Conservation (phyloP, 192 early-diverging fungal species). For the Obelidium mucronatum region DNA sequence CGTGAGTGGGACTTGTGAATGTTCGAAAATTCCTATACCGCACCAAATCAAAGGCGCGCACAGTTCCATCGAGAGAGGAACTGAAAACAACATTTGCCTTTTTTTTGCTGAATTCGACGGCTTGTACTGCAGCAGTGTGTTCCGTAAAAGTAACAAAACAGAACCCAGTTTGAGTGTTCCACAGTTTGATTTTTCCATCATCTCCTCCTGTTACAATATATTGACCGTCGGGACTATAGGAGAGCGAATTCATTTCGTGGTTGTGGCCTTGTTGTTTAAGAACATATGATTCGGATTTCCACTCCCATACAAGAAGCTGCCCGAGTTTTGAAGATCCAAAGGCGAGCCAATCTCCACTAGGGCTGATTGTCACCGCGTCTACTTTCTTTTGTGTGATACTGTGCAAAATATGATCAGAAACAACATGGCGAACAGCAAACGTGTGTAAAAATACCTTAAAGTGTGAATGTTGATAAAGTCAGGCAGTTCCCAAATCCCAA, state of each 20-base stretch:
- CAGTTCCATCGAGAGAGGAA: constrained; percentile 95
- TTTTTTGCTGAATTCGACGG: constrained; percentile 85
- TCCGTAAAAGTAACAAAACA: constrained; percentile 98
- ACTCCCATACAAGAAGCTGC: constrained; percentile 99
- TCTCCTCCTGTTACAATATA: constrained; percentile 95
- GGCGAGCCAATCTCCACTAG: constrained; percentile 96
- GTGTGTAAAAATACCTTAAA: constrained; percentile 67
- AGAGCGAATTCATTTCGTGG: constrained; percentile 89
- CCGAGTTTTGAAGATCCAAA: constrained; percentile 92
- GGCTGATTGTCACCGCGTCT: constrained; percentile 85
- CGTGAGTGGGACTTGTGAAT: constrained; percentile 93
- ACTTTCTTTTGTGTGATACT: constrained; percentile 96
- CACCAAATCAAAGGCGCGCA: constrained; percentile 97
- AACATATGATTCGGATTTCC: constrained; percentile 99
- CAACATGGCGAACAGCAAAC: background rate
- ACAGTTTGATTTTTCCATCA: constrained; percentile 97
- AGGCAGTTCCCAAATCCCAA: constrained; percentile 98
- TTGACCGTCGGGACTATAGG: constrained; percentile 93
- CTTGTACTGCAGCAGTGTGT: constrained; percentile 81
- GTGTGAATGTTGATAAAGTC: constrained; percentile 94
- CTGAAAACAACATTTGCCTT: constrained; percentile 95
- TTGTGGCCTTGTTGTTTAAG: constrained; percentile 99
- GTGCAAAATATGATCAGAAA: background rate
- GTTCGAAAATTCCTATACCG: constrained; percentile 99
- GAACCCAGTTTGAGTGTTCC: constrained; percentile 95